Base-by-base conservation (phyloP, 1,284 basidiomycete species). In the Tremellales sp. region DNA sequence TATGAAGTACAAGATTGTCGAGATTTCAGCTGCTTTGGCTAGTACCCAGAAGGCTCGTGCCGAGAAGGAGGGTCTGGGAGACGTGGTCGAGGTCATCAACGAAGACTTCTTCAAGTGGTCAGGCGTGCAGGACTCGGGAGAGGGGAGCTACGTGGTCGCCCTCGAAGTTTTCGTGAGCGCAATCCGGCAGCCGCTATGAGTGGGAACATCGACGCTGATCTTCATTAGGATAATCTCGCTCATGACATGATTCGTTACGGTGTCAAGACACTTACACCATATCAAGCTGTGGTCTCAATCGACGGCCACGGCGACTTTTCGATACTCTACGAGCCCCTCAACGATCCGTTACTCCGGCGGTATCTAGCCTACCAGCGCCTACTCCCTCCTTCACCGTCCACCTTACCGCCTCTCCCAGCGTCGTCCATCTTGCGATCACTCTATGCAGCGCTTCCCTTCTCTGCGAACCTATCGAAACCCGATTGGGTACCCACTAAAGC, bases 241-340 rank as follows among this genome's bases (percentile, higher is more conserved):
- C 96, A 98, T 70, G 96, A 99, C 67, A 82, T 97, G 61, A 81
- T 99, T 40, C 85, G 94, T 26, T 97, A 96, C 65, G 85, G 91
- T 61, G 76, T 87, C 31, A 76, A 79, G 51, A 89, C 83, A 2
- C 78, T 88, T 48, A 77, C 84, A 60, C 90, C 94, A 0, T 83
- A 87, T 49, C 92, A 98, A 73, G 88, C 84, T 12, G 65, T 90
- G 19, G 85, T 98, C 12, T 81, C 85, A 10, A 81, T 97, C 54
- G 87, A 94, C 73, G 77, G 79, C 5, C 76, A 81, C 2, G 91
- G 92, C 48, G 91, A 97, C 63, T 96, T 93, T 66, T 78, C 84
- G 54, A 85, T 86, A 49, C 77, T 91, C 44, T 98, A 91, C 75
- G 83, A 88, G 49, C 85, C 84, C 25, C 80, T 96, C 39, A 82